Evolutionary conservation across 2,329 filamentous ascomycete genomes (phyloP).

Genomic region (Sporothrix protearum): DNA sequence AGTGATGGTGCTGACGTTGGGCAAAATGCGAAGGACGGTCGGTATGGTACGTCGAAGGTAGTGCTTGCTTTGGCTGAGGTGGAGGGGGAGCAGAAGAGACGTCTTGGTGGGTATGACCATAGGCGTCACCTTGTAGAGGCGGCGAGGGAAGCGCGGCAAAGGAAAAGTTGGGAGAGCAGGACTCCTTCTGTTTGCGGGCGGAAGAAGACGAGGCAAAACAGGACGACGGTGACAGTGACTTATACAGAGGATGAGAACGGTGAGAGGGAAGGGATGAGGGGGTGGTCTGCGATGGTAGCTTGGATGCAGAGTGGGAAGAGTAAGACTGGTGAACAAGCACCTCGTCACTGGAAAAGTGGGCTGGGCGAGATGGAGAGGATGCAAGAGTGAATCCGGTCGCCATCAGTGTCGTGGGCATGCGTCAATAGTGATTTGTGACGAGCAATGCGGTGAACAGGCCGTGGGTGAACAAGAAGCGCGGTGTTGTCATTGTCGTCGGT

Average conservation of each 20-base stretch:
- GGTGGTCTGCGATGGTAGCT: not conserved
- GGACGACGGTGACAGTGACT: not conserved
- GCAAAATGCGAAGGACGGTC: not conserved
- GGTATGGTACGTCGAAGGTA: not conserved
- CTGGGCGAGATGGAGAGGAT: not conserved
- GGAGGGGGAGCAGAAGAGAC: not conserved
- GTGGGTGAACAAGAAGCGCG: not conserved
- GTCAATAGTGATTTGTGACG: not conserved
- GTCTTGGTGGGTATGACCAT: not conserved
- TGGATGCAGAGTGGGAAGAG: not conserved
- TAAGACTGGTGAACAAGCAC: not conserved
- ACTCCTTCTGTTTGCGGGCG: not conserved
- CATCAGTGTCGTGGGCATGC: not conserved
- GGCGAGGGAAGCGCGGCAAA: not conserved
- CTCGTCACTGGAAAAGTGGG: slow-evolving; percentile 1
- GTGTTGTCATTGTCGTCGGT: not conserved
- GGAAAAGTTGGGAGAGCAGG: not conserved
- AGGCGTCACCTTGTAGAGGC: not conserved
- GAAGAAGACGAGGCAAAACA: not conserved
- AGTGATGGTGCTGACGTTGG: not conserved
- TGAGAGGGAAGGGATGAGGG: not conserved
- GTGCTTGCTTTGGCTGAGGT: not conserved
- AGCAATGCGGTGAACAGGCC: not conserved
- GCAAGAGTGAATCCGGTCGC: not conserved
- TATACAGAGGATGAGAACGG: not conserved